Evolutionary conservation across 2,329 filamentous ascomycete genomes (phyloP).

Genomic region (Massarina eburnea): DNA sequence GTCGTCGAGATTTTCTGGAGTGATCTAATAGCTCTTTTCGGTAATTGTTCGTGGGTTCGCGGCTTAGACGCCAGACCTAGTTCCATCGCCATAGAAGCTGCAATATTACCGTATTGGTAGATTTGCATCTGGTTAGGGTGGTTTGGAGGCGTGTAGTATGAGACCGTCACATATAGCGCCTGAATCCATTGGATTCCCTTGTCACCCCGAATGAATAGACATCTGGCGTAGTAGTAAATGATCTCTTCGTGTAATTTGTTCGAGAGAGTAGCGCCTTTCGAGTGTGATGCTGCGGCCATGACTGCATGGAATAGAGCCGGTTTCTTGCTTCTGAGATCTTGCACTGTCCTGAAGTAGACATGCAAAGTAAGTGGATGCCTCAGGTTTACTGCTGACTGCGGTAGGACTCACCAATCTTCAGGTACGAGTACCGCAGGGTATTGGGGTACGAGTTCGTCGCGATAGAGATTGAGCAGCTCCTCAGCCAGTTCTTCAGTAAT

Average conservation of each 20-base stretch:
- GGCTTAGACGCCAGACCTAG: slow-evolving; percentile 41
- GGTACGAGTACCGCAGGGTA: slow-evolving; percentile 35
- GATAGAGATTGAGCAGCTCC: slow-evolving; percentile 33
- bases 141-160: slow-evolving; percentile 38
- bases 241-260: slow-evolving; percentile 38
- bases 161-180: slow-evolving; percentile 37
- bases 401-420: slow-evolving; percentile 20
- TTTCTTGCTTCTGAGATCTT: slow-evolving; percentile 31
- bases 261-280: slow-evolving; percentile 32
- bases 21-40: slow-evolving; percentile 34
- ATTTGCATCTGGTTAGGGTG: slow-evolving; percentile 36
- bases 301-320: slow-evolving; percentile 40
- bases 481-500: slow-evolving; percentile 31
- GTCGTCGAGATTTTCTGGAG: slow-evolving; percentile 38
- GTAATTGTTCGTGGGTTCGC: slow-evolving; percentile 41
- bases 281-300: slow-evolving; percentile 40
- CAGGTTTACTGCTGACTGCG: neutral
- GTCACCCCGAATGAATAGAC: slow-evolving; percentile 40
- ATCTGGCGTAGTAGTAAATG: slow-evolving; percentile 34
- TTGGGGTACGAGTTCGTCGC: slow-evolving; percentile 29
- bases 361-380: neutral
- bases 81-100: slow-evolving; percentile 39
- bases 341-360: slow-evolving; percentile 14
- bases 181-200: slow-evolving; percentile 41
- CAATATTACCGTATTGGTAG: slow-evolving; percentile 39